A percentile compares a stretch with the other conserved stretches of the same genome.
Conservation (phyloP, 352 stramenopile species). For the Porosira glacialis region DNA sequence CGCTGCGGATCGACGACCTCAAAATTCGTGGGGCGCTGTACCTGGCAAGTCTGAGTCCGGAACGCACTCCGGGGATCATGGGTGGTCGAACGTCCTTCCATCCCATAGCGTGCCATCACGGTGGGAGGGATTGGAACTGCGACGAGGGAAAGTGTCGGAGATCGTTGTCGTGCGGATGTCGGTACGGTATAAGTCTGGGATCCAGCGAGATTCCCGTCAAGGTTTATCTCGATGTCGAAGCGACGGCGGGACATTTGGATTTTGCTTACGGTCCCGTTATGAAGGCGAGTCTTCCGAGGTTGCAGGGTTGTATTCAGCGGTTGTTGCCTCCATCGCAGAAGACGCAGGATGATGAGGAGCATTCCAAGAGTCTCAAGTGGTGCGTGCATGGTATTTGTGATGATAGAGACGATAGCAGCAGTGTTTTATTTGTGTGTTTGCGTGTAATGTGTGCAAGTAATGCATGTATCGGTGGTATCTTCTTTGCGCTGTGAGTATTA, state of each 20-base stretch:
- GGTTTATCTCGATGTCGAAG: slow-evolving; percentile 43
- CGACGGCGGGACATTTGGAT: slow-evolving; percentile 37
- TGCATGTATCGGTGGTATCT: no score
- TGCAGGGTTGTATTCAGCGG: slow-evolving; percentile 46
- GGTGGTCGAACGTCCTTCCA: slow-evolving; percentile 19
- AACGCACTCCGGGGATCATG: slow-evolving; percentile 40
- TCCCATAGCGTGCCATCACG: slow-evolving; percentile 37
- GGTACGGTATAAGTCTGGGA: slow-evolving; percentile 40
- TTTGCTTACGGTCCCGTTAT: slow-evolving; percentile 49
- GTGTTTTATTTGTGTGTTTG: no score
- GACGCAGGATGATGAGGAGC: no score
- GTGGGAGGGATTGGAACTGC: no score
- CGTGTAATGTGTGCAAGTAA: no score
- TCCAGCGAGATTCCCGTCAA: slow-evolving; percentile 52
- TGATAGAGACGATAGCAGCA: no score
- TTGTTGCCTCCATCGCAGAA: slow-evolving; percentile 38
- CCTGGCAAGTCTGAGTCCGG: slow-evolving; percentile 39
- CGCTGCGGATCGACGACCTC: slow-evolving; percentile 42
- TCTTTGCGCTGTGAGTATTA: no score
- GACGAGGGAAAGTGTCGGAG: not conserved
- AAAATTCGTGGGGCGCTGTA: slow-evolving; percentile 38
- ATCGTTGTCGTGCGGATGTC: slow-evolving; percentile 21
- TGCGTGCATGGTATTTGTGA: no score
- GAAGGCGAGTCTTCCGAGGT: slow-evolving; percentile 35
- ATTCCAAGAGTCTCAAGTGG: no score